These are phyloP conservation scores for Paulownia fortunei DNA, from an alignment of 257 asterid species.

Conservation along the genomic window DNA sequence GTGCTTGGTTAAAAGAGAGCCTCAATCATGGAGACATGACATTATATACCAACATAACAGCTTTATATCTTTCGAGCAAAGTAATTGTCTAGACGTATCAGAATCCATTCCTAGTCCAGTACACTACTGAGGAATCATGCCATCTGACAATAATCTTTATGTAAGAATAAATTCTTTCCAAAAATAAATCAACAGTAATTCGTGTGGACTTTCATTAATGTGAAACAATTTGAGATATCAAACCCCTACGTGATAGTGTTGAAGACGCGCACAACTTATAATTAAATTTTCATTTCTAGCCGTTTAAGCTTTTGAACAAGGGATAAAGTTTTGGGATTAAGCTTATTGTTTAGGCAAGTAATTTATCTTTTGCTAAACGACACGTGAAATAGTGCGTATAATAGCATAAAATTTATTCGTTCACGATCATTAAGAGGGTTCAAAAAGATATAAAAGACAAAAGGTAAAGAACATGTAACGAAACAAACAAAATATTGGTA, in stretches of 20 bases:
- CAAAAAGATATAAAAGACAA: not conserved
- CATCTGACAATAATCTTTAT: constrained; percentile 18
- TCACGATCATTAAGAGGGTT: not conserved
- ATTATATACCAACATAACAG: constrained; percentile 16
- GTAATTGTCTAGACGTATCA: constrained; percentile 30
- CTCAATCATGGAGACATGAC: constrained; percentile 28
- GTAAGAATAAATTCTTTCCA: constrained; percentile 8
- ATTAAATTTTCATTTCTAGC: too few species aligned
- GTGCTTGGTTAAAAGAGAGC: not conserved
- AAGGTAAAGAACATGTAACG: not conserved
- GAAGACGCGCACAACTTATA: too few species aligned
- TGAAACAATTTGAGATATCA: too few species aligned
- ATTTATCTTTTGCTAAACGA: too few species aligned
- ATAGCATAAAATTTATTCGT: not conserved
- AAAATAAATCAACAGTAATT: not conserved
- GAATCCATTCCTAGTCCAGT: constrained; percentile 14
- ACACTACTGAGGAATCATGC: constrained; percentile 8
- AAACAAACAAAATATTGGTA: not conserved
- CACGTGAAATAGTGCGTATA: too few species aligned
- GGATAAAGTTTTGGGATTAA: too few species aligned
- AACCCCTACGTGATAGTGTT: too few species aligned
- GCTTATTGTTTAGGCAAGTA: too few species aligned
- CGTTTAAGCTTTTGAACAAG: too few species aligned
- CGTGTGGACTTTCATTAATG: not conserved
- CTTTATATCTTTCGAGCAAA: constrained; percentile 27